Evolutionary conservation across 805 yeast genomes (phyloP), one percentile per base, ranked within the genome.

Genomic region (Sungouiozyma ichnusensis): DNA sequence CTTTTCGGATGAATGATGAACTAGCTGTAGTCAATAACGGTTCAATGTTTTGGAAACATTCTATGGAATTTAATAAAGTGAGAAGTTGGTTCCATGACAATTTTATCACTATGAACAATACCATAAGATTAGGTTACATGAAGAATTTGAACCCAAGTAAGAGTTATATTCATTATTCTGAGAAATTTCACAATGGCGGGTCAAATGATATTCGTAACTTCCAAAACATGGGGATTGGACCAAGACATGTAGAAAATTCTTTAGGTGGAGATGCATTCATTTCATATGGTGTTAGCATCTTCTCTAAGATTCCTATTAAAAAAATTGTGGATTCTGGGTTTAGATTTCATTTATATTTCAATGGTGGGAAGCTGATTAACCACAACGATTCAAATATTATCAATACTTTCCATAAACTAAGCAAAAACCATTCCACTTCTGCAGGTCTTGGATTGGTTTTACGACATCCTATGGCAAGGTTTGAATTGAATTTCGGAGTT

Each of bases 131-230:
- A 33, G 95, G 95, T 3, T 67, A 69, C 42, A 65, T 85, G 20
- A 62, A 66, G 44, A 66, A 74, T 42, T 55, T 71, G 19, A 52
- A 51, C 17, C 39, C 49, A 9, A 50, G 41, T 45, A 53, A 46
- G 42, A 62, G 42, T 55, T 80, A 58, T 9, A 46, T 71, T 1
- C 88, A 83, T 53, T 55, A 80, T 24, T 72, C 80, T 55, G 98
- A 90, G 60, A 73, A 84, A 48, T 90, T 88, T 58, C 85, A 79
- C 54, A 67, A 84, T 36, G 94, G 96, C 15, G 96, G 95, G 0
- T 74, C 79, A 13, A 72, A 77, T 42, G 81, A 80, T 41, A 76
- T 86, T 20, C 68, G 82, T 44, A 86, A 88, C 1, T 85, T 82
- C 54, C 68, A 74, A 29, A 65, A 72, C 41, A 80, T 80, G 65